Evolutionary conservation across 306 rosid species (phyloP), one percentile per base, ranked within the genome.

Genomic region (Arachis stenosperma): DNA sequence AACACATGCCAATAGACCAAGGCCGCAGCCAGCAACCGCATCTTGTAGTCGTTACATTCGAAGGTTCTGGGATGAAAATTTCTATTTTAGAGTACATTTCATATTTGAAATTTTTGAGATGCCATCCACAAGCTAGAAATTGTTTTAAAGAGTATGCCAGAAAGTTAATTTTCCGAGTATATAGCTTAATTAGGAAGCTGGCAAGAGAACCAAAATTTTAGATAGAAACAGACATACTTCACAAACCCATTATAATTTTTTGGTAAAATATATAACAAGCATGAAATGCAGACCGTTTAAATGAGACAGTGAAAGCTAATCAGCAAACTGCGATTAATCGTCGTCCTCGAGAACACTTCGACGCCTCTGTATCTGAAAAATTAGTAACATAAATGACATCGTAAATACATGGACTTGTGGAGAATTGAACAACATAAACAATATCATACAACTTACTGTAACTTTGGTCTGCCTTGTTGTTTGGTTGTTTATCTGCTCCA

Each of bases 401-500:
- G 40, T 22, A 53, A 43, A 27, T 47, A 33, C 8, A 62, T 12
- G 33, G 68, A 14, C 27, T 57, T 40, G 27, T 40, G 27, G 42
- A 70, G 44, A 41, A 60, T 8, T 36, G 50, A 68, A 53, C 60
- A 53, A 47, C 55, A 39, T 39, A 47, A 8, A 29, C 42, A 44
- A 55, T 40, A 29, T 55, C 64, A 48, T 50, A 54, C 30, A 69
- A 86, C 95, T 88, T 81, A 94, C 99, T 1, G 95, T 94, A 81
- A 94, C 99, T 91, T 85, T 94, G 46, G 97, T 94, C 81, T 89
- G 97, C 82, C 78, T 94, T 47, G 90, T 29, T 55, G 98, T 94
- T 82, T 91, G 97, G 81, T 69, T 89, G 86, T 94, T 94, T 82
- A 94, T 94, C 80, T 94, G 99, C 81, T 94, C 97, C 86, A 94